Percentiles rank a stretch among this genome's conserved stretches.
These are phyloP conservation scores for Boletus speciosus DNA, from an alignment of 768 basidiomycete species.

Conservation along the genomic window DNA sequence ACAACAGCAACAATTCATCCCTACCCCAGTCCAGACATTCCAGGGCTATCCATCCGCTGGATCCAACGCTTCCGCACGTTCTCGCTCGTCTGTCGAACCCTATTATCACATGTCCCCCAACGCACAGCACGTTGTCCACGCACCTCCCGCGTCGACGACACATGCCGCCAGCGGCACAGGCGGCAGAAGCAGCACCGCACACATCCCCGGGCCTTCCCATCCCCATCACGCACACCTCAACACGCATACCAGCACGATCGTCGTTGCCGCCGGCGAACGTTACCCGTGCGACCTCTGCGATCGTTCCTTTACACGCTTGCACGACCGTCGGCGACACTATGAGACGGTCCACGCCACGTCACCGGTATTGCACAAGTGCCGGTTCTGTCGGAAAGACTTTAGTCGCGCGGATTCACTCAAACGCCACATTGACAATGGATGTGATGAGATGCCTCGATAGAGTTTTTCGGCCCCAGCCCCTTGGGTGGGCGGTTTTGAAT, in stretches of 20 bases:
- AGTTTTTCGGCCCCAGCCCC: conserved; percentile 4
- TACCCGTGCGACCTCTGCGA: conserved; percentile 72
- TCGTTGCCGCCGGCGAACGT: conserved; percentile 46
- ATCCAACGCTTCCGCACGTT: conserved; percentile 24
- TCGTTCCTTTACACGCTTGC: conserved; percentile 75
- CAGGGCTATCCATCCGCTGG: conserved; percentile 33
- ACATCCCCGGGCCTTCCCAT: conserved; percentile 3
- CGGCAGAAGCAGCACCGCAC: conserved; percentile 14
- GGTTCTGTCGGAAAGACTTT: conserved; percentile 73
- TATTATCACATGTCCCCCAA: conserved; percentile 41
- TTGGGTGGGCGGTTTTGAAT: conserved; percentile 2
- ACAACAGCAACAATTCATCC: conserved; percentile 39
- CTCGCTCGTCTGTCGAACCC: conserved; percentile 34
- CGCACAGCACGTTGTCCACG: conserved; percentile 30
- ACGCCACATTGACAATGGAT: conserved; percentile 79
- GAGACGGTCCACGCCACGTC: conserved; percentile 70
- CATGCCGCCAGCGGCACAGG: conserved; percentile 9
- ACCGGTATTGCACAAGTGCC: conserved; percentile 66
- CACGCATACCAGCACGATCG: conserved; percentile 15
- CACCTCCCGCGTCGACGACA: conserved; percentile 9
- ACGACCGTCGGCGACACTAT: conserved; percentile 79
- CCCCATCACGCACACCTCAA: conserved; percentile 3
- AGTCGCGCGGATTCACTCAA: conserved; percentile 79
- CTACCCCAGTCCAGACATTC: conserved; percentile 46
- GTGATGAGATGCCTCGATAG: conserved; percentile 56